Conservation (phyloP, 352 stramenopile species). For the Globisporangium rhizosaccharum region DNA sequence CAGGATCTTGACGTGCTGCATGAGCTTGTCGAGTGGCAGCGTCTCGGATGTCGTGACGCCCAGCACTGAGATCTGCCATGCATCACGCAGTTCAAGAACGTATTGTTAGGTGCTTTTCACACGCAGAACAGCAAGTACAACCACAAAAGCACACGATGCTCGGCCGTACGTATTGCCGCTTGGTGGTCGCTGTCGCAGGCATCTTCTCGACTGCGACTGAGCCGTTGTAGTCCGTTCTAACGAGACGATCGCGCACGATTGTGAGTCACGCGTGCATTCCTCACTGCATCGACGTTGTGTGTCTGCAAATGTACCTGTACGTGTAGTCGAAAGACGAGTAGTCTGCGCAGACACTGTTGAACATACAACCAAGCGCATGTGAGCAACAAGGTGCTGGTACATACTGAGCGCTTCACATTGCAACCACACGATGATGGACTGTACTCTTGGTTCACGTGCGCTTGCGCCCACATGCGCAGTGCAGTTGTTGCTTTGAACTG, state of each 20-base stretch:
- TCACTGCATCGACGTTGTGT: background rate
- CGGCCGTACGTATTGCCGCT: slow-evolving; percentile 6
- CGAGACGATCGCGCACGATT: background rate
- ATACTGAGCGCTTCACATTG: background rate
- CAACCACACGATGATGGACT: background rate
- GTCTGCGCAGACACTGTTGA: slow-evolving; percentile 18
- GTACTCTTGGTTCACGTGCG: slow-evolving; percentile 16
- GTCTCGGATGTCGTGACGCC: slow-evolving; percentile 21
- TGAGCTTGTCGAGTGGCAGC: slow-evolving; percentile 46
- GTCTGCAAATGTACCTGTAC: slow-evolving; percentile 28
- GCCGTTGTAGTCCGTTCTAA: slow-evolving; percentile 30
- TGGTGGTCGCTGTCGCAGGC: background rate
- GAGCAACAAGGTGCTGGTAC: background rate
- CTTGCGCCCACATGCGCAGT: slow-evolving; percentile 35
- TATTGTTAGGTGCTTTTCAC: too few relatives aligned
- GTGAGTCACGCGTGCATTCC: background rate
- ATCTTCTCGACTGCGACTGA: slow-evolving; percentile 21
- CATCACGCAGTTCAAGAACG: background rate
- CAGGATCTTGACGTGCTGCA: slow-evolving; percentile 44
- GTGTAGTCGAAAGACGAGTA: slow-evolving; percentile 52
- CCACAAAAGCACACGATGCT: background rate
- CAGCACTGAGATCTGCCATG: slow-evolving; percentile 4
- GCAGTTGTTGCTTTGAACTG: slow-evolving; percentile 36
- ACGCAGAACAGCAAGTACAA: background rate
- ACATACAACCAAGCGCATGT: background rate